Evolutionary conservation across 2,329 filamentous ascomycete species (phyloP).

Genomic region (Fusarium papillatum): DNA sequence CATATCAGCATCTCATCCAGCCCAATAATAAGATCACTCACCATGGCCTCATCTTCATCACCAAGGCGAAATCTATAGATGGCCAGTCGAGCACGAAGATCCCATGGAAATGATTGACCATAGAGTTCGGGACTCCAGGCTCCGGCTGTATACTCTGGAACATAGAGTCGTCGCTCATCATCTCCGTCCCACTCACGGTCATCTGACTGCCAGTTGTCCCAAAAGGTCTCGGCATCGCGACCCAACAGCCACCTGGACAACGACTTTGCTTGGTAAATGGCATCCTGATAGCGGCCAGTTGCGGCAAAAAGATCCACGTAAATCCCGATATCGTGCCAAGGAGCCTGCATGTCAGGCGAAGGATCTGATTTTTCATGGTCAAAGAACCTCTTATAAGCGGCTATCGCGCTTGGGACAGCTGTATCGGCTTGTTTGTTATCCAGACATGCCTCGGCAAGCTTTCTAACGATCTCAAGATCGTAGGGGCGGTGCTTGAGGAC

Average conservation of each 20-base stretch:
- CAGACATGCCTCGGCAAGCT: conserved; percentile 69
- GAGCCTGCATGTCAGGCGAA: conserved; percentile 54
- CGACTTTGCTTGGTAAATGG: conserved; percentile 77
- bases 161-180: conserved; percentile 74
- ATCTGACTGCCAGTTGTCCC: conserved; percentile 80
- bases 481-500: conserved; percentile 65
- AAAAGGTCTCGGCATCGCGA: conserved; percentile 79
- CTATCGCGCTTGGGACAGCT: conserved; percentile 55
- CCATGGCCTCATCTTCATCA: conserved; percentile 79
- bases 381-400: conserved; percentile 64
- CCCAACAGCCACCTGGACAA: conserved; percentile 88
- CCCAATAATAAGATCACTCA: conserved; percentile 55
- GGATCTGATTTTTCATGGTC: conserved; percentile 53
- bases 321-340: conserved; percentile 88
- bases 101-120: conserved; percentile 81
- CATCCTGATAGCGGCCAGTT: conserved; percentile 72
- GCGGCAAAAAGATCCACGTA: conserved; percentile 86
- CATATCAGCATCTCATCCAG: conserved; percentile 20
- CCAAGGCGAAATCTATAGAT: conserved; percentile 83
- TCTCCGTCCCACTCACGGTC: conserved; percentile 91
- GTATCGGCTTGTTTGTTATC: conserved; percentile 62
- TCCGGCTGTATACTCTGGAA: conserved; percentile 71
- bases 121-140: conserved; percentile 71
- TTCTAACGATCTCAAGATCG: conserved; percentile 67
- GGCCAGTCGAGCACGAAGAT: conserved; percentile 87